Evolutionary conservation across 345 rosid species (phyloP), one percentile per base, ranked within the genome.

Genomic region (Populus nigra): DNA sequence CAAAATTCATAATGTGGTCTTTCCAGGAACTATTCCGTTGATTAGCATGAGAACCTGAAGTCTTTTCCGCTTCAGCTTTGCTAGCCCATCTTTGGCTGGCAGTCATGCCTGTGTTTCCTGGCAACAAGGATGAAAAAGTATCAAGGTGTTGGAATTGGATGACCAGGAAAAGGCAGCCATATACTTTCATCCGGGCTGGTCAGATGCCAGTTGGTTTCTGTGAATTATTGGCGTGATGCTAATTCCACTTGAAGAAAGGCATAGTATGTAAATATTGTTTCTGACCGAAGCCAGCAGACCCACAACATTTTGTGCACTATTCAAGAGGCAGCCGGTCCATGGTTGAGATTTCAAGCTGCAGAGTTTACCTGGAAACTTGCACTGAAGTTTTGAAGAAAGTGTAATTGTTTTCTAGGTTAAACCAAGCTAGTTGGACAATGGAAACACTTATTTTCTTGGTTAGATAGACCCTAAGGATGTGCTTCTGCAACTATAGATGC

Each of bases 1-100:
- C 91, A 39, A 89, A 88, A 82, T 92, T 93, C 89, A 86, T 93
- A 65, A 93, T 96, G 97, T 92, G 99, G 99, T 96, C 99, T 65
- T 96, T 91, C 84, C 93, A 79, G 3, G 91, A 92, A 68, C 35
- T 92, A 6, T 96, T 96, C 74, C 82, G 83, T 43, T 92, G 88
- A 89, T 72, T 50, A 65, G 68, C 36, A 27, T 17, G 25, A 59
- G n/a, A 55, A 59, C 23, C 65, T 23, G 2, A 3, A 23, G 63
- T 53, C 23, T 7, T 20, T 7, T 20, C 59, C 23, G 1, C 59
- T 53, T 53, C n/a, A 18, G 25, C 65, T 59, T 59, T 59, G 23
- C 65, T 10, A 23, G 65, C 65, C 65, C 23, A 5, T 59, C 29
- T 9, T n/a, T 59, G 29, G 65, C 65, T 4, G 13, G 65, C 29